phyloP scores from a whole-genome alignment of 345 rosid genomes.

The Syzygium oleosum region DNA sequence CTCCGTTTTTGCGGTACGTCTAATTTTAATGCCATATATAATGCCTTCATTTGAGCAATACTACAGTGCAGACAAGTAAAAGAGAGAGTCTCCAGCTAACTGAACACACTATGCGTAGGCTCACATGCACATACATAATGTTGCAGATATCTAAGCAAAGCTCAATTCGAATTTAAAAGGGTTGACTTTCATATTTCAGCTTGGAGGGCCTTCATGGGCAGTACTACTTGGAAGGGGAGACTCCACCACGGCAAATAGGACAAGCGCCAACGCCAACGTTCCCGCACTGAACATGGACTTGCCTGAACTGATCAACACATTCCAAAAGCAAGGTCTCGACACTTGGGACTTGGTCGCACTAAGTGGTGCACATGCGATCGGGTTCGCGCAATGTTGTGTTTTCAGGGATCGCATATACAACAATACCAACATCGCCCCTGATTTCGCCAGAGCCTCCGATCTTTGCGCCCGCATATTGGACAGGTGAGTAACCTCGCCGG shows the following conservation, averaged over 20 bases:
- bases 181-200: conserved; percentile 10
- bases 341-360: conserved; percentile 36
- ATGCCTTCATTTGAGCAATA: background rate
- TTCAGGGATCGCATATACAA: conserved; percentile 25
- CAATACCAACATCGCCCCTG: conserved; percentile 18
- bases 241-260: conserved; percentile 20
- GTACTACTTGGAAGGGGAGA: conserved; percentile 38
- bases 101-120: background rate
- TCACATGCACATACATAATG: too few relatives aligned
- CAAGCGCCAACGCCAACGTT: conserved; percentile 14
- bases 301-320: conserved; percentile 19
- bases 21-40: background rate
- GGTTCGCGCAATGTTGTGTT: conserved; percentile 17
- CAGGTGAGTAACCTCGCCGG: conserved; percentile 10
- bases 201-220: conserved; percentile 42
- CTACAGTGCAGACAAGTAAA: background rate
- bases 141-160: background rate
- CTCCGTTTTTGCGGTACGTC: conserved; percentile 43
- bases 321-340: conserved; percentile 34
- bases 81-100: background rate
- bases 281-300: conserved; percentile 36
- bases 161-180: background rate
- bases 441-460: conserved; percentile 18
- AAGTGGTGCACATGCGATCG: conserved; percentile 50
- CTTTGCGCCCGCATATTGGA: conserved; percentile 15